These are phyloP conservation scores for Kwoniella pini DNA, from an alignment of 768 basidiomycete species.

Conservation along the genomic window DNA sequence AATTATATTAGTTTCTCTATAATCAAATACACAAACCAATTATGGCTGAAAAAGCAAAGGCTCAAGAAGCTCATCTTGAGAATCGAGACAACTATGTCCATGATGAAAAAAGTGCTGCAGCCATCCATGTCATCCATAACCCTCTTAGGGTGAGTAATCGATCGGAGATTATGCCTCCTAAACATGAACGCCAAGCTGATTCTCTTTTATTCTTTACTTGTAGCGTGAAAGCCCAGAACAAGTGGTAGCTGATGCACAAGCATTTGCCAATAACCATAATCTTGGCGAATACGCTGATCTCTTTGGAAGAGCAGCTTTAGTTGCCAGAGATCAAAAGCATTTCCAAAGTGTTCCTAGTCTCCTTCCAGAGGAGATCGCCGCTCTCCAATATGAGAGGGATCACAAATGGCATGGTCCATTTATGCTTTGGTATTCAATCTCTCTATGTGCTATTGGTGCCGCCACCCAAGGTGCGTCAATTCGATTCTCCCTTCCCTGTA, in stretches of 20 bases:
- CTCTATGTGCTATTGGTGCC: constrained; percentile 45
- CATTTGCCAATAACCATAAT: constrained; percentile 30
- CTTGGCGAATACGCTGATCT: constrained; percentile 27
- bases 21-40: not conserved
- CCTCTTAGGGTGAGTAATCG: constrained; percentile 29
- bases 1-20: not conserved
- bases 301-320: constrained; percentile 36
- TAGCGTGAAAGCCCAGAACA: constrained; percentile 11
- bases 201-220: not conserved
- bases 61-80: constrained; percentile 13
- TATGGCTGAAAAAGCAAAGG: constrained; percentile 10
- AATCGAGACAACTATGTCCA: constrained; percentile 2
- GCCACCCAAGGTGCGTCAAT: constrained; percentile 39
- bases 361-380: constrained; percentile 40
- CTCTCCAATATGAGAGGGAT: constrained; percentile 43
- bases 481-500: not conserved
- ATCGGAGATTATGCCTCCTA: not conserved
- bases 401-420: constrained; percentile 52
- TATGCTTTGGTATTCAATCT: constrained; percentile 44
- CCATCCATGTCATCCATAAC: constrained; percentile 25
- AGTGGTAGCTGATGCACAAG: constrained; percentile 21
- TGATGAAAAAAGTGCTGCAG: constrained; percentile 1
- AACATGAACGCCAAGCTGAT: not conserved
- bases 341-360: constrained; percentile 36
- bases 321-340: constrained; percentile 33